Evolutionary conservation across 768 basidiomycete species (phyloP).

Genomic region (Termitomyces sp.): DNA sequence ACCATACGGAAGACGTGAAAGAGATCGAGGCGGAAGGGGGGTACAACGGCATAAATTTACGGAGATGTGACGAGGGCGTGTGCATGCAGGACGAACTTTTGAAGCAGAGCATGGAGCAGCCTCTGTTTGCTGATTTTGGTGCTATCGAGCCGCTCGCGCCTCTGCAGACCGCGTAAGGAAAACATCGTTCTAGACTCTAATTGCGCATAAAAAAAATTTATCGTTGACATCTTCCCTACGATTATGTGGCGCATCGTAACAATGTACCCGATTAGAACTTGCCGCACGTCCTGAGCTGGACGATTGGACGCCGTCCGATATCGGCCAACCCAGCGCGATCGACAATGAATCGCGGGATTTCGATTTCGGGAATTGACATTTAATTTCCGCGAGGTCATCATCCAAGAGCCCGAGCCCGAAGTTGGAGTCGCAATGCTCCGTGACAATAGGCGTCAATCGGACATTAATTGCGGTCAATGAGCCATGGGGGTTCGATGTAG

Average conservation of each 20-base stretch:
- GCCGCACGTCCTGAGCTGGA: no score
- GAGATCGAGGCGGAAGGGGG: conserved; percentile 8
- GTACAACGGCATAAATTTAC: conserved; percentile 8
- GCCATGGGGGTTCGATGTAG: not conserved
- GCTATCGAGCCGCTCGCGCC: not conserved
- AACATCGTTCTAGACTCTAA: not conserved
- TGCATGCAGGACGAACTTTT: conserved; percentile 1
- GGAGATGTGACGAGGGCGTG: conserved; percentile 1
- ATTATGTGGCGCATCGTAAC: not conserved
- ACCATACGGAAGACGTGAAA: conserved; percentile 11
- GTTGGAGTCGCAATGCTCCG: not conserved
- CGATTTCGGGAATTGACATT: not conserved
- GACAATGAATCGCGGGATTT: no score
- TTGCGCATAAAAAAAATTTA: not conserved
- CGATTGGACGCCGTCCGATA: no score
- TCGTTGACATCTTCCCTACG: not conserved
- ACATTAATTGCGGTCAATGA: no score
- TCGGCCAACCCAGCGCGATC: no score
- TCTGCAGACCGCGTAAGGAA: not conserved
- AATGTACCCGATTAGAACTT: not conserved
- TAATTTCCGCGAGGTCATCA: not conserved
- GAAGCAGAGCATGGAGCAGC: not conserved
- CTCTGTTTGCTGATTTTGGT: conserved; percentile 1
- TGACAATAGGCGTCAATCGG: not conserved
- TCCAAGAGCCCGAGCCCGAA: no score